These are phyloP conservation scores for Leccinum subgranulosum DNA, from an alignment of 768 basidiomycete genomes.

Conservation along the genomic window DNA sequence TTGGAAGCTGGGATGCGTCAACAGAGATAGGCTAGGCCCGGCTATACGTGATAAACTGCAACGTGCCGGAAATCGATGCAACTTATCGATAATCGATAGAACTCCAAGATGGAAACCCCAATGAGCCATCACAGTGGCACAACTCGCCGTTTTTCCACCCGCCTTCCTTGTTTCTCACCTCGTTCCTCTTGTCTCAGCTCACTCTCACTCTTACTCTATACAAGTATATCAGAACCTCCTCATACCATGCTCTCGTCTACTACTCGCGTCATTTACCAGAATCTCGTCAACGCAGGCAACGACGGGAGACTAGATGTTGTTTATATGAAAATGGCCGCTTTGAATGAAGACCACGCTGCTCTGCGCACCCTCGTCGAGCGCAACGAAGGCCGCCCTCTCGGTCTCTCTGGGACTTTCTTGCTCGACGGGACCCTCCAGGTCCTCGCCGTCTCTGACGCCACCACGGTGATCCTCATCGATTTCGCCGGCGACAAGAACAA, in stretches of 20 bases:
- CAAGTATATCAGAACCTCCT: not conserved
- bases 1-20: not conserved
- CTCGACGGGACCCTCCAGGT: conserved; percentile 20
- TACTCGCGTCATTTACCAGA: conserved; percentile 19
- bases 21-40: not conserved
- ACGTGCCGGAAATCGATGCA: not conserved
- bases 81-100: not conserved
- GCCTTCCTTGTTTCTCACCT: not conserved
- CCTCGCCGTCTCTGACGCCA: conserved; percentile 27
- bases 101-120: not conserved
- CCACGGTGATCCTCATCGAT: conserved; percentile 27
- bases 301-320: conserved; percentile 21
- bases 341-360: conserved; percentile 22
- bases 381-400: conserved; percentile 34
- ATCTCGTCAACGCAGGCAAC: conserved; percentile 24
- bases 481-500: conserved; percentile 31
- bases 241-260: not conserved
- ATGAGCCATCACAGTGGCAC: not conserved
- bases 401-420: conserved; percentile 27
- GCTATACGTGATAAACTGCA: not conserved
- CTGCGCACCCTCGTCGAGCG: conserved; percentile 25
- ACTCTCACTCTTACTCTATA: not conserved
- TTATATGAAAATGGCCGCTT: conserved; percentile 15
- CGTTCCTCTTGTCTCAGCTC: conserved; percentile 1
- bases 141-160: conserved; percentile 3